A percentile compares a stretch with the other conserved stretches of the same genome.
Evolutionary conservation across 2,329 filamentous ascomycete genomes (phyloP).

Genomic region (Alternaria postmessia): DNA sequence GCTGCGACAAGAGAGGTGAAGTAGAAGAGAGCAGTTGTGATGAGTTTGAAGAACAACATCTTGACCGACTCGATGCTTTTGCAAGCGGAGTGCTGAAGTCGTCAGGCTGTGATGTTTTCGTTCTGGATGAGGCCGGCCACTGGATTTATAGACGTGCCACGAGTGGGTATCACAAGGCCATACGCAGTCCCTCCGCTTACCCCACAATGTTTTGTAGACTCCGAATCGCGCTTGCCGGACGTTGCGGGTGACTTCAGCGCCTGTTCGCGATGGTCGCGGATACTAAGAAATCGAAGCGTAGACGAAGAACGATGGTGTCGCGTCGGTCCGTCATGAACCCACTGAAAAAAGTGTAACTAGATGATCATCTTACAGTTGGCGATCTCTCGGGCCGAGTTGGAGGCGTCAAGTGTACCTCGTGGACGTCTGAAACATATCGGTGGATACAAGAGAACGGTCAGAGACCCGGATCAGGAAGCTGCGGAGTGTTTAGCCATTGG

Average conservation of each 20-base stretch:
- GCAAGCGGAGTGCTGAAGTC: slow-evolving; percentile 3
- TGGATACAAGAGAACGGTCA: slow-evolving; percentile 10
- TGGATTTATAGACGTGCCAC: slow-evolving; percentile 14
- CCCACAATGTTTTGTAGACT: slow-evolving; percentile 1
- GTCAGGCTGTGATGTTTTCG: slow-evolving; percentile 5
- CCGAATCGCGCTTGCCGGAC: neutral
- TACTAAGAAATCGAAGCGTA: neutral
- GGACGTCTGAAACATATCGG: slow-evolving; percentile 14
- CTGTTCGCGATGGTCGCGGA: slow-evolving; percentile 7
- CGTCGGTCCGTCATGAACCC: slow-evolving; percentile 17
- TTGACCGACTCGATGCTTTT: slow-evolving; percentile 7
- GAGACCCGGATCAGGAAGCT: slow-evolving; percentile 18
- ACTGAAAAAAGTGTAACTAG: slow-evolving; percentile 8
- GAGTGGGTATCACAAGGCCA: slow-evolving; percentile 1
- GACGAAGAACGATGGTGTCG: slow-evolving; percentile 3
- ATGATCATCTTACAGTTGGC: slow-evolving; percentile 5
- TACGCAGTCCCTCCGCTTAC: neutral
- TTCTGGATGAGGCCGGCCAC: slow-evolving; percentile 5
- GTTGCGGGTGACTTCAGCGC: slow-evolving; percentile 4
- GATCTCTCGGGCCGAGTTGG: slow-evolving; percentile 18
- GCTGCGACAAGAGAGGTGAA: slow-evolving; percentile 31
- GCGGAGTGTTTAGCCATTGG: neutral
- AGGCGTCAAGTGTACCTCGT: slow-evolving; percentile 16
- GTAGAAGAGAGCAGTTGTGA: slow-evolving; percentile 19
- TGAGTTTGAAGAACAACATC: slow-evolving; percentile 29